These are phyloP conservation scores for Epichloe brachyelytri DNA, from an alignment of 2,329 filamentous ascomycete species.

Conservation along the genomic window DNA sequence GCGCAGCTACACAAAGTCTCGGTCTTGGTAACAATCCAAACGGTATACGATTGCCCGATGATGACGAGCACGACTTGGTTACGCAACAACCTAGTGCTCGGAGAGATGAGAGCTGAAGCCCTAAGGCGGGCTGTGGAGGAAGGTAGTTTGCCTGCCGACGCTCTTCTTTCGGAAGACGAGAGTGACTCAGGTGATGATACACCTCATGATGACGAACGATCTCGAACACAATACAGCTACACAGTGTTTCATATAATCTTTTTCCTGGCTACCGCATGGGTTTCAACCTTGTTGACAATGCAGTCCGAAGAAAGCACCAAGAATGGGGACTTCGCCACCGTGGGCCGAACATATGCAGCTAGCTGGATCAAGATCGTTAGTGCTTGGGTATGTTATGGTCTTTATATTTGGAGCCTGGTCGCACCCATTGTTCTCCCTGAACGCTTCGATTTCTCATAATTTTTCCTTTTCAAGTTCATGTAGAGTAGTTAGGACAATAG, in stretches of 20 bases:
- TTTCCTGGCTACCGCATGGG: constrained; percentile 91
- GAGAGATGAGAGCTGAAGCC: constrained; percentile 86
- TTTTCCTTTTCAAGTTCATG: neutral
- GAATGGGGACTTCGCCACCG: constrained; percentile 69
- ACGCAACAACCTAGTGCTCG: constrained; percentile 70
- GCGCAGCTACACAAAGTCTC: constrained; percentile 82
- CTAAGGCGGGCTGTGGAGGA: constrained; percentile 86
- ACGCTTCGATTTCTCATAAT: constrained; percentile 52
- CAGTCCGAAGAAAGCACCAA: constrained; percentile 54
- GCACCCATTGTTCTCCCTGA: constrained; percentile 79
- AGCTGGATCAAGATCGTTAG: constrained; percentile 99
- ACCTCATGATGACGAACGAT: constrained; percentile 75
- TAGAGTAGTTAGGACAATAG: neutral
- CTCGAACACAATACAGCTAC: constrained; percentile 90
- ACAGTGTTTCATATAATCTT: constrained; percentile 95
- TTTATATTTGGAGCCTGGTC: constrained; percentile 87
- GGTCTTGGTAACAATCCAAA: constrained; percentile 48
- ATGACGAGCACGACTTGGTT: constrained; percentile 79
- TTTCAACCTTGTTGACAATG: constrained; percentile 74
- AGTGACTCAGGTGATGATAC: constrained; percentile 50
- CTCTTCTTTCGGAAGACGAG: constrained; percentile 62
- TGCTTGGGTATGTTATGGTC: constrained; percentile 88
- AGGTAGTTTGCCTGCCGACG: constrained; percentile 82
- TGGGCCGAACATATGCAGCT: constrained; percentile 90
- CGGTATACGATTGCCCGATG: constrained; percentile 46